Conservation (phyloP, 768 basidiomycete genomes). For the Hericium alpestre region DNA sequence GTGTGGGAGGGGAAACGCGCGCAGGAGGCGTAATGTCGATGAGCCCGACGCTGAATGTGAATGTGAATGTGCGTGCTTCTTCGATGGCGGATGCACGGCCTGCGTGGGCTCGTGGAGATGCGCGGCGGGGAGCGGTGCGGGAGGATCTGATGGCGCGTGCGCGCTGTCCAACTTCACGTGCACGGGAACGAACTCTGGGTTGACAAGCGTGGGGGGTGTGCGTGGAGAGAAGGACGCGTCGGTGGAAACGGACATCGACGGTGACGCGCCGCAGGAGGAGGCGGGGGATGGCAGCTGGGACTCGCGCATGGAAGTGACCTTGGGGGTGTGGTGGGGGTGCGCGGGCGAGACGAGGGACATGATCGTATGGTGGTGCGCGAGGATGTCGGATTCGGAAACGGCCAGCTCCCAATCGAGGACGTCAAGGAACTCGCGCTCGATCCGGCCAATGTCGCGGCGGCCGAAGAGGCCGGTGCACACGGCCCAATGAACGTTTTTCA, state of each 20-base stretch:
- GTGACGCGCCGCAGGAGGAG: neutral
- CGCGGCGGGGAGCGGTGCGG: neutral
- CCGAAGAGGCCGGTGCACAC: conserved; percentile 70
- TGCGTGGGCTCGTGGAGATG: neutral
- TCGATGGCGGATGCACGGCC: neutral
- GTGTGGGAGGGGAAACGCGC: conserved; percentile 8
- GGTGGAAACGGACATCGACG: conserved; percentile 2
- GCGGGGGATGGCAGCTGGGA: neutral
- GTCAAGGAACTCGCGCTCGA: conserved; percentile 69
- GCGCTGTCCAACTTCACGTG: neutral
- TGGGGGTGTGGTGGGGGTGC: neutral
- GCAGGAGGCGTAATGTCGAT: conserved; percentile 10
- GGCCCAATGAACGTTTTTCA: conserved; percentile 84
- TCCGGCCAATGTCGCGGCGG: conserved; percentile 66
- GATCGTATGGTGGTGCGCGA: conserved; percentile 28
- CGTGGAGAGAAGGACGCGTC: conserved; percentile 8
- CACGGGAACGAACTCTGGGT: neutral
- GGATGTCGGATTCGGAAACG: conserved; percentile 49
- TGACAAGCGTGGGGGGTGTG: conserved; percentile 4
- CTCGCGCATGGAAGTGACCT: neutral
- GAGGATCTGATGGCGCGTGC: neutral
- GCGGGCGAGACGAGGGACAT: conserved; percentile 12
- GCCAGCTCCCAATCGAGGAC: conserved; percentile 67
- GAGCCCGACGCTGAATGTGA: neutral
- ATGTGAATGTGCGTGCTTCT: neutral